Base-by-base conservation (phyloP, 768 basidiomycete genomes). In the Cystofilobasidium bisporidii region DNA sequence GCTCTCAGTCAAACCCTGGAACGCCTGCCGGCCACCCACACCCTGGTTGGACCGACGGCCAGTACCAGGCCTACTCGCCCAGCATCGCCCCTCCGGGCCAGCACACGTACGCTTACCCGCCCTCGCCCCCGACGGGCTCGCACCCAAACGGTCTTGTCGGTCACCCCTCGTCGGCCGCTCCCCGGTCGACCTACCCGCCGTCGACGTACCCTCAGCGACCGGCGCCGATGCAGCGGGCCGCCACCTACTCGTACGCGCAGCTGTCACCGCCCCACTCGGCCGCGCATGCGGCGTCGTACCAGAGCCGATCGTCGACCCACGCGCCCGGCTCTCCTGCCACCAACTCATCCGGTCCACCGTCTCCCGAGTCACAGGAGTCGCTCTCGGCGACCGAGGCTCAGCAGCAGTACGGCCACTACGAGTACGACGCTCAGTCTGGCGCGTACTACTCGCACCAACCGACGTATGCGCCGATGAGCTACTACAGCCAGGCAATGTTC, bases 341-440 rank as follows among this genome's bases (percentile, higher is more conserved):
- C 22, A 55, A 53, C 62, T 63, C 62, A 14, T 63, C 62, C 14
- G 62, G 47, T 11, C 30, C 62, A 2, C 50, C 62, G 11, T 63
- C 62, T 15, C 62, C 62, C 4, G 32, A 33, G 15, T 63, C 62
- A 33, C 48, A 32, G 11, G 11, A 50, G 3, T 63, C 50, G 41
- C 41, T 15, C 14, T 63, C n/a, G n/a, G n/a, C n/a, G n/a, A n/a
- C n/a, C n/a, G n/a, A n/a, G n/a, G n/a, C n/a, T n/a, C n/a, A n/a
- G 36, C n/a, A 53, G 22, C 33, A 48, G 8, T 20, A 53, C 5
- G 30, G 30, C 32, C 32, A 63, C 45, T 47, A 22, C 22, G 48
- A 33, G 32, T 20, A 28, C 12, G 32, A 32, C 30, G 56, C 3
- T 15, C 28, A 20, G 14, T 4, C 56, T 10, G 56, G 14, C 56